Evolutionary conservation across 495 filamentous ascomycete species (phyloP), one percentile per base, ranked within the genome.

Genomic region (Aspergillus incahuasiensis): DNA sequence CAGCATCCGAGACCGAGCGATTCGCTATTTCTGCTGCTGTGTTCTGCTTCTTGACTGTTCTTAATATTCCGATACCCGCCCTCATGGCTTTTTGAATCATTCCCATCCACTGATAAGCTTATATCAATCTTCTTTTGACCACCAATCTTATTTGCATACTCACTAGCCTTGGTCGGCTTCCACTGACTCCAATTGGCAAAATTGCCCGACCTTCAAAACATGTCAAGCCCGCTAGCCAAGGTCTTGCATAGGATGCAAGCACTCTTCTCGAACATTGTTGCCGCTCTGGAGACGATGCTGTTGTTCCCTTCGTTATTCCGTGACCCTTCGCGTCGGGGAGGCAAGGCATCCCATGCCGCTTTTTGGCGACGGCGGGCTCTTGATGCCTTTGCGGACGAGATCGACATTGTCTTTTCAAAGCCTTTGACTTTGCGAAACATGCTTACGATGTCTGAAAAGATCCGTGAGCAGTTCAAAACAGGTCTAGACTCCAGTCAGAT

Each of bases 381-480:
- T 60, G 77, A 82, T 38, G 72, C 78, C 30, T 75, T 83, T 56
- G 65, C 74, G 32, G 64, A 74, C 19, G 80, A 85, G 59, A 63
- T 83, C 30, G 70, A 77, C 38, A 61, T 60, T n/a, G 63, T 78
- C 9, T 78, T 82, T 49, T 73, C 76, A 25, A 65, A 73, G 1
- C 69, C 79, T 56, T 55, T 79, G 30, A 64, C 68, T 12, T 64
- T 65, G 42, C 63, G 53, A 48, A 75, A 71, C 52, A 74, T 84
- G 69, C 57, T 77, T 44, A 64, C 70, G 20, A 81, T 86, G 72
- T 86, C 85, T 1, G 72, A 70, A 54, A 74, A 74, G 67, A 80
- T 88, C 55, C 80, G 80, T 52, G 73, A 68, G n/a, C 82, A 86
- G 58, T 82, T 84, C 63, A 66, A 62, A 43, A 63, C 74, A 42